Evolutionary conservation across 1,284 basidiomycete genomes (phyloP), one percentile per base, ranked within the genome.

Genomic region (Cutaneotrichosporon dermatis): DNA sequence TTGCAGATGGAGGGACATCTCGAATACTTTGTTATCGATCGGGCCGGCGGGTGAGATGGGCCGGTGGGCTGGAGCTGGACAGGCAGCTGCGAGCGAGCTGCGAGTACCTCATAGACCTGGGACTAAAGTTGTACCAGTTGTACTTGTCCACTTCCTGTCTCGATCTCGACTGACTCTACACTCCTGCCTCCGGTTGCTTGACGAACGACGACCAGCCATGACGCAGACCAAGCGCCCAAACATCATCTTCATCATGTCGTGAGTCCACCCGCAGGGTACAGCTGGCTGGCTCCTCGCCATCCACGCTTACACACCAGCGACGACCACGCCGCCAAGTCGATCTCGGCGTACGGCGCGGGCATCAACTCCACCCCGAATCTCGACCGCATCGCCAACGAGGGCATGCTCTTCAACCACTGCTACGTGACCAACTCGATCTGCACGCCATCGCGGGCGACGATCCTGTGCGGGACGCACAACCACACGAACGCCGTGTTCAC

Each of bases 401-500:
- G 66, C 16, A 64, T 66, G 64, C 54, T 60, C 7, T 67, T 67
- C 58, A 61, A 67, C 46, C 64, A 67, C 54, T 67, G 66, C 62
- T 67, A 67, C 43, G 66, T 67, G 35, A 67, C 66, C 54, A 67
- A 67, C 53, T 66, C 64, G 15, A 67, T 64, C 50, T 66, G 65
- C 46, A 66, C 65, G 2, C 65, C 65, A 37, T 57, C 54, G 9
- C 58, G 63, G 13, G 65, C 65, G 4, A 60, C 65, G 25, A 67
- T 67, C 54, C 51, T 67, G 11, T 56, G 57, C 36, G 65, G 63
- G 35, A 58, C 55, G 13, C 63, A 65, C 56, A 67, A 67, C 46
- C 65, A 67, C 55, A 57, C 57, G 44, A 65, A 65, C 54, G 41
- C 25, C 11, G 65, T 66, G 7, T 43, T 49, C 39, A 63, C 58